phyloP scores from a whole-genome alignment of 768 basidiomycete genomes.

The Leccinum obscurum region DNA sequence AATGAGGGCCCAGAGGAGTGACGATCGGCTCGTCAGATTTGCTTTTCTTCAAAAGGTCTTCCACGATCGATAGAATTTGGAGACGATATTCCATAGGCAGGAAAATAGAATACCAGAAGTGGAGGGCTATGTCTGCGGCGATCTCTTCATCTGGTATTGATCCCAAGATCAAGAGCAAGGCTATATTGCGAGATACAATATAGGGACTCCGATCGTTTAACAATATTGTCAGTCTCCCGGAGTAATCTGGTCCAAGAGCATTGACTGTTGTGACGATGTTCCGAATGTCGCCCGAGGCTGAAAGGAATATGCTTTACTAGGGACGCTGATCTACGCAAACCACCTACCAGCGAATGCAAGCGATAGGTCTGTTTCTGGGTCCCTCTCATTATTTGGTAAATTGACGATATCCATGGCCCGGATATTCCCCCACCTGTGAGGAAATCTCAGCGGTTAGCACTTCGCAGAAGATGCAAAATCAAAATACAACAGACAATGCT shows the following conservation, averaged over 20 bases:
- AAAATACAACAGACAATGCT: constrained; percentile 19
- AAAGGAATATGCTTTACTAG: background rate
- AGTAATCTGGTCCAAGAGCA: constrained; percentile 40
- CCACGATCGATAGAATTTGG: constrained; percentile 20
- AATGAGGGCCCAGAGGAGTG: constrained; percentile 12
- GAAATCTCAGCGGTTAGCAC: background rate
- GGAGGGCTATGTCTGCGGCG: constrained; percentile 47
- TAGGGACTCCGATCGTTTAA: constrained; percentile 40
- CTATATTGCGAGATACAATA: constrained; percentile 40
- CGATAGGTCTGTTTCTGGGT: constrained; percentile 18
- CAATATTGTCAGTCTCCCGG: constrained; percentile 39
- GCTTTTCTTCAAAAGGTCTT: constrained; percentile 16
- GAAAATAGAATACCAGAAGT: constrained; percentile 50
- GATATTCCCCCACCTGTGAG: constrained; percentile 35
- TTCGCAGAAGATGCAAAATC: background rate
- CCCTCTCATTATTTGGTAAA: constrained; percentile 23
- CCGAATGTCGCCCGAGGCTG: constrained; percentile 53
- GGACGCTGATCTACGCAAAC: background rate
- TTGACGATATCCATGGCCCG: constrained; percentile 37
- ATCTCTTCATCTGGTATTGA: constrained; percentile 31
- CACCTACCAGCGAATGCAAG: constrained; percentile 29
- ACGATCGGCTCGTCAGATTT: constrained; percentile 2
- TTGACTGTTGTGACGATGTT: constrained; percentile 47
- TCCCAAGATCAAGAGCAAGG: constrained; percentile 44
- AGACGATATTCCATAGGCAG: constrained; percentile 37